phyloP scores from a whole-genome alignment of 2,329 filamentous ascomycete species.

The Aureobasidium sp. region DNA sequence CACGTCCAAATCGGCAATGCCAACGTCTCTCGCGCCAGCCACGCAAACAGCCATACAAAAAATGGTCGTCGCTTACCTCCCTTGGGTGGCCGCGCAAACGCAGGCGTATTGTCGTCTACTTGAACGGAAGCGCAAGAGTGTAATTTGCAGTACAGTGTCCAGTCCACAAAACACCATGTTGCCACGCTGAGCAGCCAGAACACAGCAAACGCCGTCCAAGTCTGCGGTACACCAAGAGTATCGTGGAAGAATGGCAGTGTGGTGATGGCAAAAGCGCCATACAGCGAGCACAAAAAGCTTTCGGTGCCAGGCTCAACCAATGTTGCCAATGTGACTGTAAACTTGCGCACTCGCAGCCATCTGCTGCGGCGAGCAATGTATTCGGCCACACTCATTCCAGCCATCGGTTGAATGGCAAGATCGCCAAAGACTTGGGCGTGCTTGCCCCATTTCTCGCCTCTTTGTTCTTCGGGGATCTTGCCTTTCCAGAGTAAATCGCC shows the following conservation, averaged over 20 bases:
- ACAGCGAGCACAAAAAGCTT: conserved; percentile 72
- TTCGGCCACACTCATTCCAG: conserved; percentile 66
- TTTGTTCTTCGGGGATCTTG: conserved; percentile 37
- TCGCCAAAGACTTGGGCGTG: conserved; percentile 82
- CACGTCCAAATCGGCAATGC: conserved; percentile 85
- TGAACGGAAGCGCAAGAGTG: conserved; percentile 68
- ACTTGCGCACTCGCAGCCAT: conserved; percentile 91
- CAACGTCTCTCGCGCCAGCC: conserved; percentile 75
- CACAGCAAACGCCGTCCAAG: conserved; percentile 59
- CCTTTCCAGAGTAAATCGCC: conserved; percentile 83
- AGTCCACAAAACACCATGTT: conserved; percentile 70
- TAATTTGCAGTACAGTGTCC: conserved; percentile 63
- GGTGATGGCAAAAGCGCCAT: conserved; percentile 72
- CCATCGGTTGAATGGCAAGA: conserved; percentile 82
- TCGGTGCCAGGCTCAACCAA: conserved; percentile 91
- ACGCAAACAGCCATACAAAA: conserved; percentile 67
- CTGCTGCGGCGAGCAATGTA: conserved; percentile 77
- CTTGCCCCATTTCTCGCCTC: conserved; percentile 53
- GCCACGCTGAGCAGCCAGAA: conserved; percentile 61
- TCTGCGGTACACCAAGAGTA: conserved; percentile 49
- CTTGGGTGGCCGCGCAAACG: conserved; percentile 56
- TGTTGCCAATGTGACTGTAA: conserved; percentile 82
- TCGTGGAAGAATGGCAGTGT: conserved; percentile 59
- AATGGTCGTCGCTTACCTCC: conserved; percentile 50
- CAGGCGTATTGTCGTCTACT: conserved; percentile 63